A percentile compares a stretch with the other conserved stretches of the same genome.
Evolutionary conservation across 257 asterid species (phyloP).

Genomic region (Solanum arcanum): DNA sequence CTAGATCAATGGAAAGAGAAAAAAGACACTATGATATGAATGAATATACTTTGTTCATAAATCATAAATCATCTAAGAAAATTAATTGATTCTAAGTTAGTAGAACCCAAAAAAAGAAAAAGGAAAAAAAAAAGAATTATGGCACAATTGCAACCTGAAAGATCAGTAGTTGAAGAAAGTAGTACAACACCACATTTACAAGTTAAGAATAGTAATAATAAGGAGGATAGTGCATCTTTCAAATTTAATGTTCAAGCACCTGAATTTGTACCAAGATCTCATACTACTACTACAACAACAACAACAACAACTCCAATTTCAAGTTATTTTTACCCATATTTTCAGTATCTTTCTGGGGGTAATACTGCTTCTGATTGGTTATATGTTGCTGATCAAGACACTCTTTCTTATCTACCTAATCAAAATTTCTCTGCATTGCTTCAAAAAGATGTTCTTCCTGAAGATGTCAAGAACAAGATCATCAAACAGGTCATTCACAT

Average conservation of each 20-base stretch:
- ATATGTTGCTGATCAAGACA: conserved; percentile 33
- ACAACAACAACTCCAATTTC: conserved; percentile 33
- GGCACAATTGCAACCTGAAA: conserved; percentile 34
- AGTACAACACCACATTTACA: background rate
- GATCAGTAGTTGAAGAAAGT: background rate
- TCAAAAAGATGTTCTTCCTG: conserved; percentile 46
- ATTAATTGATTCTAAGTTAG: background rate
- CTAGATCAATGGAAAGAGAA: background rate
- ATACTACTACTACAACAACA: background rate
- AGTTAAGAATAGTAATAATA: background rate
- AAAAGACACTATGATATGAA: background rate
- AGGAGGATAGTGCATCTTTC: conserved; percentile 21
- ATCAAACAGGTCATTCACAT: conserved; percentile 57
- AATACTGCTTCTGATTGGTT: conserved; percentile 34
- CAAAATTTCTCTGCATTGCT: background rate
- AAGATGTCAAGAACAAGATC: conserved; percentile 62
- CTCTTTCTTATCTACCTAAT: conserved; percentile 14
- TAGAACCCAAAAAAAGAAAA: background rate
- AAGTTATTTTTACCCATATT: conserved; percentile 62
- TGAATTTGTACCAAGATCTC: conserved; percentile 65
- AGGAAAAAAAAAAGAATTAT: background rate
- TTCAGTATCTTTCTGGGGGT: conserved; percentile 38
- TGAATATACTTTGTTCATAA: background rate
- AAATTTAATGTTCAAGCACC: conserved; percentile 81
- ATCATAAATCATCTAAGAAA: background rate